Percentiles rank a stretch among this genome's conserved stretches.
Conservation (phyloP, 1,139 yeast species). For the Hemisphaericaspora xylanilytica region DNA sequence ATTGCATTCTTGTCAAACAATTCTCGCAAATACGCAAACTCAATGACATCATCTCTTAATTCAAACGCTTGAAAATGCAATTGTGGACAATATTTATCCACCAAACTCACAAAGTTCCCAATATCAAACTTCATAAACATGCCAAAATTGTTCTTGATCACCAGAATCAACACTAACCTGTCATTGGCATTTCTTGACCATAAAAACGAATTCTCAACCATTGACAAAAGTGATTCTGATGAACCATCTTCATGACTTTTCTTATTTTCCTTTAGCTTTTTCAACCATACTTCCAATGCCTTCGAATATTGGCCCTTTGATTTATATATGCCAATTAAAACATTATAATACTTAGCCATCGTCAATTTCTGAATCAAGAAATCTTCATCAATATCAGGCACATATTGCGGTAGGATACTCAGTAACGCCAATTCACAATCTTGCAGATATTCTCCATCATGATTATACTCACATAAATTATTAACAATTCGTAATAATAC, state of each 20-base stretch:
- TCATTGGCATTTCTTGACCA: slow-evolving; percentile 31
- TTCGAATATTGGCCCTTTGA: slow-evolving; percentile 52
- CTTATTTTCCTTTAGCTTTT: slow-evolving; percentile 12
- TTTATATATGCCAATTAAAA: slow-evolving; percentile 56
- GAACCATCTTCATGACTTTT: slow-evolving; percentile 10
- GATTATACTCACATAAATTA: slow-evolving; percentile 42
- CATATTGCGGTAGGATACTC: slow-evolving; percentile 60
- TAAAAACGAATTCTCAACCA: slow-evolving; percentile 42
- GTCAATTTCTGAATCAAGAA: slow-evolving; percentile 50
- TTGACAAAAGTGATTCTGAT: slow-evolving; percentile 19
- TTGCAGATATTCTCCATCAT: slow-evolving; percentile 24
- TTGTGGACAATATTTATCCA: slow-evolving; percentile 36
- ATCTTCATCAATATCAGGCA: slow-evolving; percentile 47
- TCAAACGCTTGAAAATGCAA: slow-evolving; percentile 37
- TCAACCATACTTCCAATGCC: slow-evolving; percentile 41
- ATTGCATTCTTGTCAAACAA: slow-evolving; percentile 14
- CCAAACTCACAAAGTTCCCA: slow-evolving; percentile 32
- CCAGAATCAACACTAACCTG: slow-evolving; percentile 29
- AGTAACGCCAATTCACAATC: slow-evolving; percentile 77
- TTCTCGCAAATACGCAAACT: slow-evolving; percentile 28
- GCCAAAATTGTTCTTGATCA: slow-evolving; percentile 37
- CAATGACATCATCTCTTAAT: slow-evolving; percentile 22
- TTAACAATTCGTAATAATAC: slow-evolving; percentile 47
- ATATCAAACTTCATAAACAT: slow-evolving; percentile 35
- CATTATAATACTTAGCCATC: slow-evolving; percentile 54